Conservation (phyloP, 257 asterid species). For the Ehretia macrophylla region DNA sequence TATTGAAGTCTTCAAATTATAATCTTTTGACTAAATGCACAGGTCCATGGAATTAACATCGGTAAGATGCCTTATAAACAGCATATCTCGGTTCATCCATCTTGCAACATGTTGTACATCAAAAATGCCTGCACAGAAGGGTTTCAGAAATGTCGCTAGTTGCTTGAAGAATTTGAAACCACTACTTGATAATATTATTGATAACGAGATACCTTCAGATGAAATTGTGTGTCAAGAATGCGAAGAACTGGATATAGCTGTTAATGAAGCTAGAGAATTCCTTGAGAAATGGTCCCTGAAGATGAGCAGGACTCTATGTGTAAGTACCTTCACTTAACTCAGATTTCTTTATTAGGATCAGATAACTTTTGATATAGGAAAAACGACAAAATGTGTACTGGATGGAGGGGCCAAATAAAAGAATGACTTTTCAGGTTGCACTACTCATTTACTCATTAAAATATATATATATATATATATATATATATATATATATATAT, state of each 20-base stretch:
- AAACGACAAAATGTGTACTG: no score
- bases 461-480: no score
- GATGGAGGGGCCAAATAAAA: no score
- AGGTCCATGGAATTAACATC: slow-evolving; percentile 79
- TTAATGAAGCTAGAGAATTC: slow-evolving; percentile 82
- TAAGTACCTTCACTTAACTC: slow-evolving; percentile 36
- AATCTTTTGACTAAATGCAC: slow-evolving; percentile 12
- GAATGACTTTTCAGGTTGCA: no score
- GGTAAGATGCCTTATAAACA: slow-evolving; percentile 74
- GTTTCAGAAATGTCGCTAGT: slow-evolving; percentile 47
- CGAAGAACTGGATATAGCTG: slow-evolving; percentile 69
- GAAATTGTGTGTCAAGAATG: slow-evolving; percentile 53
- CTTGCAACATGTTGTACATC: slow-evolving; percentile 61
- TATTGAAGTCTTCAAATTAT: background rate
- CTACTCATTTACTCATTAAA: no score
- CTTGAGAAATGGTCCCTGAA: slow-evolving; percentile 88
- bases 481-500: no score
- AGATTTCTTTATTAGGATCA: background rate
- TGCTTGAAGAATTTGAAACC: slow-evolving; percentile 70
- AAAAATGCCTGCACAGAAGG: slow-evolving; percentile 67
- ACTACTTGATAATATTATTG: slow-evolving; percentile 51
- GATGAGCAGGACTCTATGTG: slow-evolving; percentile 87
- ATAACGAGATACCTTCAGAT: slow-evolving; percentile 38
- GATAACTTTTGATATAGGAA: background rate
- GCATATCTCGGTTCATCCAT: slow-evolving; percentile 84